Conservation (phyloP, 176 grass and related monocot genomes). For the Bromus sterilis region DNA sequence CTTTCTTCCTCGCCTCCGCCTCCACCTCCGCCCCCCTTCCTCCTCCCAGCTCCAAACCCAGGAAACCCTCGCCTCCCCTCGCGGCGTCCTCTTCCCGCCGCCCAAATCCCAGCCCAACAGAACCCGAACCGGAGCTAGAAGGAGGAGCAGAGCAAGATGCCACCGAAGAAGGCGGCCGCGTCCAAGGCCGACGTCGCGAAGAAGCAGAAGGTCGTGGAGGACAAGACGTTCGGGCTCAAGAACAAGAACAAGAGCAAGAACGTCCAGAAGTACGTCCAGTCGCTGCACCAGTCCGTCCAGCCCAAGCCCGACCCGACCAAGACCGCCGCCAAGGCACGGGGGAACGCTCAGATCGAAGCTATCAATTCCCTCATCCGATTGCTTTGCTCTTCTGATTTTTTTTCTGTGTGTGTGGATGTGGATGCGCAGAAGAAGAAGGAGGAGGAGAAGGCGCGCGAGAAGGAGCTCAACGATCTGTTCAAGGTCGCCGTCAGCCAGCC, state of each 20-base stretch:
- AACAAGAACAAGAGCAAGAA: conserved; percentile 99
- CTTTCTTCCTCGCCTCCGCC: conserved; percentile 36
- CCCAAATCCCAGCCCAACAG: background rate
- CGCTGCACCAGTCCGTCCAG: conserved; percentile 65
- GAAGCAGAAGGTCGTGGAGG: conserved; percentile 99
- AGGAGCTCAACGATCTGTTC: conserved; percentile 98
- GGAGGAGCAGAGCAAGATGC: conserved; percentile 45
- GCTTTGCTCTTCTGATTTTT: conserved; percentile 1
- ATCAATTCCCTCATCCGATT: background rate
- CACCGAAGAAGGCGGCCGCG: conserved; percentile 65
- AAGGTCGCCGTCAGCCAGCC: conserved; percentile 99
- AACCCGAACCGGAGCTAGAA: background rate
- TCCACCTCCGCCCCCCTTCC: conserved; percentile 26
- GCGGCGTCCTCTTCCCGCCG: conserved; percentile 10
- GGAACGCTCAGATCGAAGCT: conserved; percentile 22
- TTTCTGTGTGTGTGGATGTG: background rate
- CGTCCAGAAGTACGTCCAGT: conserved; percentile 99
- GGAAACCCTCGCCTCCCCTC: conserved; percentile 18
- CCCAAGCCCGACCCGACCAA: conserved; percentile 69
- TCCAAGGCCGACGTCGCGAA: conserved; percentile 80
- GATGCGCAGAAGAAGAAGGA: conserved; percentile 97
- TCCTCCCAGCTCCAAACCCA: conserved; percentile 38
- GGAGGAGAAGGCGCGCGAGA: conserved; percentile 84
- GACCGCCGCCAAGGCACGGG: conserved; percentile 60
- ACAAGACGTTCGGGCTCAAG: conserved; percentile 99